A percentile compares a stretch with the other conserved stretches of the same genome.
These are phyloP conservation scores for Pseudevernia furfuracea DNA, from an alignment of 495 filamentous ascomycete genomes.

Conservation along the genomic window DNA sequence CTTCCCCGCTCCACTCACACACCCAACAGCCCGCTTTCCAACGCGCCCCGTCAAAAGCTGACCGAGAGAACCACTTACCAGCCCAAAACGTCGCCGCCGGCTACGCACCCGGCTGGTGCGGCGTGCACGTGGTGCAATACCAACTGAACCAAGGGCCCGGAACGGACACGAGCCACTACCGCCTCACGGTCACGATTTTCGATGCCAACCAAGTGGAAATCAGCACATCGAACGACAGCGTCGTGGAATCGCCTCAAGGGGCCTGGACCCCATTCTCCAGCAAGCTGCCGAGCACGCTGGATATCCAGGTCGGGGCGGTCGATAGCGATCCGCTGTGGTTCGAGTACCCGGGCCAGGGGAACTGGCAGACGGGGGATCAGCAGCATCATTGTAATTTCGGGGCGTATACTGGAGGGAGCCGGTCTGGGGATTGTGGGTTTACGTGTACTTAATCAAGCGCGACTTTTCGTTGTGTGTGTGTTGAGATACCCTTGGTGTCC, in stretches of 20 bases:
- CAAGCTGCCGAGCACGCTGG: constrained; percentile 9
- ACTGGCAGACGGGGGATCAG: constrained; percentile 14
- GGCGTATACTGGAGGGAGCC: background rate
- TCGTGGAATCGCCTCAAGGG: background rate
- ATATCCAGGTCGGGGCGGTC: constrained; percentile 1
- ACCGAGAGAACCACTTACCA: background rate
- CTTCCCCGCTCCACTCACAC: too few species aligned
- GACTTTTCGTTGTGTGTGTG: too few species aligned
- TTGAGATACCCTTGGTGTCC: background rate
- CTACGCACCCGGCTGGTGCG: constrained; percentile 17
- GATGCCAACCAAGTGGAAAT: constrained; percentile 2
- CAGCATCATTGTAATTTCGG: constrained; percentile 12
- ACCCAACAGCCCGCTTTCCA: too few species aligned
- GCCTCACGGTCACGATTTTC: constrained; percentile 2
- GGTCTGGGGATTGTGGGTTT: background rate
- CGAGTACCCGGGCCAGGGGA: constrained; percentile 7
- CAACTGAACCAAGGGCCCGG: constrained; percentile 13
- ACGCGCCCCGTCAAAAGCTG: too few species aligned
- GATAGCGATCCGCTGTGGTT: constrained; percentile 15
- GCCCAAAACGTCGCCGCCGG: background rate
- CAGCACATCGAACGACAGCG: background rate
- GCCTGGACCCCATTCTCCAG: background rate
- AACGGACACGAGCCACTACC: background rate
- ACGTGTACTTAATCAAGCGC: background rate
- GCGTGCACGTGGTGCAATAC: constrained; percentile 17